Evolutionary conservation across 129 eudicot species (phyloP).

Genomic region (Flaveria sonorensis): DNA sequence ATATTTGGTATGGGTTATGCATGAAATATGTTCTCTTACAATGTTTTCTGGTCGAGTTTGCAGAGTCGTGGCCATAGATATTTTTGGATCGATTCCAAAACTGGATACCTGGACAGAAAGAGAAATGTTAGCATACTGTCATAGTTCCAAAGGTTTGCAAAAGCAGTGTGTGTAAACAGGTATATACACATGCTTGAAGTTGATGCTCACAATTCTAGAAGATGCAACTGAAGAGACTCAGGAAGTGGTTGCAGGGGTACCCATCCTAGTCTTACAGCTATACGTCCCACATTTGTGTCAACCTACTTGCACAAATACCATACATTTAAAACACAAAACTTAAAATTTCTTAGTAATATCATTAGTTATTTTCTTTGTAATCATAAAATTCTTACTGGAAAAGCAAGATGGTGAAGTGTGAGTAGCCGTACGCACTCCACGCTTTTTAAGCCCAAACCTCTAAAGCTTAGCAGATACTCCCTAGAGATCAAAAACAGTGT

Average conservation of each 20-base stretch:
- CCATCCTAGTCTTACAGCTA: constrained; percentile 97
- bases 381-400: constrained; percentile 64
- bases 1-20: background rate
- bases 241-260: constrained; percentile 91
- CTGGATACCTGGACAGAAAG: constrained; percentile 59
- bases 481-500: constrained; percentile 36
- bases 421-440: constrained; percentile 92
- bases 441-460: constrained; percentile 84
- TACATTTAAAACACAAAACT: background rate
- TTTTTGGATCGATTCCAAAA: constrained; percentile 82
- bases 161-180: background rate
- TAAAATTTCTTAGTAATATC: background rate
- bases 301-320: constrained; percentile 48
- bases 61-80: constrained; percentile 94
- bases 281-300: constrained; percentile 92
- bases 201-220: constrained; percentile 70
- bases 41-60: constrained; percentile 84
- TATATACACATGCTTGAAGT: background rate
- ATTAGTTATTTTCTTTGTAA: background rate
- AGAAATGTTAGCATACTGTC: constrained; percentile 13
- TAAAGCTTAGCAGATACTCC: constrained; percentile 78
- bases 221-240: constrained; percentile 83
- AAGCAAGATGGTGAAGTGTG: constrained; percentile 90
- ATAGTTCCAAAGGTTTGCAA: background rate
- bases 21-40: constrained; percentile 48